A percentile compares a stretch with the other conserved stretches of the same genome.
Conservation (phyloP, 352 stramenopile species). For the Globisporangium takayamanum region DNA sequence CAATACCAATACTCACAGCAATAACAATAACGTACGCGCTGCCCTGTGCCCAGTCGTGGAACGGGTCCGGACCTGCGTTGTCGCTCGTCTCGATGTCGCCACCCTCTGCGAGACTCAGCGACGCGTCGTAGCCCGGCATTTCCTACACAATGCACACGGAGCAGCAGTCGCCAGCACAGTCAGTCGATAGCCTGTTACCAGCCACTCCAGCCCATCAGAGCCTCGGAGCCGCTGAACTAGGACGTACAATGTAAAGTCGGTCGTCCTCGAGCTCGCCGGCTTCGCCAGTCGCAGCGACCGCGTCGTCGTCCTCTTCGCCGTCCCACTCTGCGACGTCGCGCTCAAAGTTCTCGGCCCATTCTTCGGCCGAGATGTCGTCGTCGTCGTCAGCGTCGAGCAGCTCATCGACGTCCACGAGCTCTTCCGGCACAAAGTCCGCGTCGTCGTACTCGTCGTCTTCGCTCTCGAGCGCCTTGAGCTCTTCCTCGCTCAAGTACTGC, state of each 20-base stretch:
- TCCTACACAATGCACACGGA: constrained; percentile 19
- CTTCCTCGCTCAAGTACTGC: constrained; percentile 47
- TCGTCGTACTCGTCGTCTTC: constrained; percentile 20
- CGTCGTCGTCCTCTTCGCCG: constrained; percentile 22
- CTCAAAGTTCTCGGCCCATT: constrained; percentile 69
- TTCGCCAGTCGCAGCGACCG: neutral
- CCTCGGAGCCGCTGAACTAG: neutral
- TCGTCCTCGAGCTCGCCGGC: constrained; percentile 43
- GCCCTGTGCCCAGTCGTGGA: constrained; percentile 44
- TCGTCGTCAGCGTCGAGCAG: constrained; percentile 34
- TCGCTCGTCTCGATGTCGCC: constrained; percentile 30
- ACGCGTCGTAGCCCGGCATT: constrained; percentile 64
- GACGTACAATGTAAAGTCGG: constrained; percentile 59
- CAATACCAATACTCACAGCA: neutral
- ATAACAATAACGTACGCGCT: constrained; percentile 31
- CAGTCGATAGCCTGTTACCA: neutral
- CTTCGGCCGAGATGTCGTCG: constrained; percentile 32
- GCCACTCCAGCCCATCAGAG: no score
- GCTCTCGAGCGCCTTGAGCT: constrained; percentile 23
- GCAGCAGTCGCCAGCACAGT: neutral
- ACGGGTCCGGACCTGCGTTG: constrained; percentile 29
- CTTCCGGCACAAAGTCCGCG: constrained; percentile 26
- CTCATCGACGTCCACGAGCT: constrained; percentile 18
- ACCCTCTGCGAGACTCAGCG: constrained; percentile 47
- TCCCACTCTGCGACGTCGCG: constrained; percentile 52